These are phyloP conservation scores for Candida glucosophila DNA, from an alignment of 1,139 yeast species.

Conservation along the genomic window DNA sequence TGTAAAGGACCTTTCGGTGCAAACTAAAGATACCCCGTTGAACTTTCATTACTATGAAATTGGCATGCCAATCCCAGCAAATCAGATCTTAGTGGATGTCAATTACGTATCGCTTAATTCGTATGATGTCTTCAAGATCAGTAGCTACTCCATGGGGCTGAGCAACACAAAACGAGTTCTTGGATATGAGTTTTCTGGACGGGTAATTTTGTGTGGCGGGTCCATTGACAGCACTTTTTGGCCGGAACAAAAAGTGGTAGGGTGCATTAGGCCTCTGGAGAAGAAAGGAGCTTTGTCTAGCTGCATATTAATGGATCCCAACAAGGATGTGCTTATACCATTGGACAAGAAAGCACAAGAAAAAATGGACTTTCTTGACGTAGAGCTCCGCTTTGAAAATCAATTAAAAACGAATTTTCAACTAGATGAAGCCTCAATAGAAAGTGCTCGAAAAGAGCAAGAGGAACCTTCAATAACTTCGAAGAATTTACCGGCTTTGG, in stretches of 20 bases:
- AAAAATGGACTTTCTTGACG: conserved; percentile 12
- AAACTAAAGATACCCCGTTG: conserved; percentile 33
- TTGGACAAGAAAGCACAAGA: conserved; percentile 19
- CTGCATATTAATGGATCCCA: conserved; percentile 25
- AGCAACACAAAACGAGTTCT: conserved; percentile 33
- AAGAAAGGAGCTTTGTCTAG: conserved; percentile 32
- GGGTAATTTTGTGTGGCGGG: conserved; percentile 23
- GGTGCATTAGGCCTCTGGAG: conserved; percentile 24
- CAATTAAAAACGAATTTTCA: conserved; percentile 2
- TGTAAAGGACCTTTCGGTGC: conserved; percentile 33
- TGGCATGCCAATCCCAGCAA: conserved; percentile 24
- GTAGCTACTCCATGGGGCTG: conserved; percentile 27
- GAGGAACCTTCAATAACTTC: not conserved
- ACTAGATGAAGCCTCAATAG: no score
- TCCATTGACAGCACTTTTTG: conserved; percentile 14
- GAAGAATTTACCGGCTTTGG: conserved; percentile 18
- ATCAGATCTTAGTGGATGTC: conserved; percentile 28
- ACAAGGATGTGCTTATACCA: conserved; percentile 21
- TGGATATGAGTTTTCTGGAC: conserved; percentile 37
- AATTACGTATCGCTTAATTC: conserved; percentile 32
- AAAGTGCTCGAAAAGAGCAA: no score
- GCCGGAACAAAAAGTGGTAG: conserved; percentile 31
- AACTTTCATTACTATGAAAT: conserved; percentile 35
- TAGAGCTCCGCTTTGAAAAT: conserved; percentile 8
- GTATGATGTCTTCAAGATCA: conserved; percentile 29